These are phyloP conservation scores for Albugo laibachii DNA, from an alignment of 352 stramenopile species.

Conservation along the genomic window DNA sequence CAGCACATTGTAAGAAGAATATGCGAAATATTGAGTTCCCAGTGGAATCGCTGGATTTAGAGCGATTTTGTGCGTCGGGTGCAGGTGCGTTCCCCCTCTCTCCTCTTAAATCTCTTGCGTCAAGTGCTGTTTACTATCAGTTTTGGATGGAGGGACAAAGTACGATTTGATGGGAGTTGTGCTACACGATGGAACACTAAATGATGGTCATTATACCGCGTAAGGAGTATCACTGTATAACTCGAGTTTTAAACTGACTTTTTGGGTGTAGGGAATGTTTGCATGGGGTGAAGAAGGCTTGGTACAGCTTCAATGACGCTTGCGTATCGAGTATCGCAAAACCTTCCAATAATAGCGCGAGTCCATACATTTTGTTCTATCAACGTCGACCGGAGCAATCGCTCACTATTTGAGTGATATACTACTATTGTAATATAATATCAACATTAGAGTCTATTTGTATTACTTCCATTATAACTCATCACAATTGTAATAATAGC, in stretches of 20 bases:
- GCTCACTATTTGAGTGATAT: conserved; percentile 36
- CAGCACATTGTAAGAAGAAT: conserved; percentile 58
- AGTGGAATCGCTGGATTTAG: conserved; percentile 29
- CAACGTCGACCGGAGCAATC: conserved; percentile 30
- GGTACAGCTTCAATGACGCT: conserved; percentile 66
- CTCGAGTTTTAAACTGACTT: too few relatives aligned
- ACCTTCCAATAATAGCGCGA: conserved; percentile 32
- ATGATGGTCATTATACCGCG: conserved; percentile 73
- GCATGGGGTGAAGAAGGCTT: conserved; percentile 44
- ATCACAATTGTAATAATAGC: too few relatives aligned
- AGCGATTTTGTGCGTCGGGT: conserved; percentile 42
- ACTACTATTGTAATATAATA: not conserved
- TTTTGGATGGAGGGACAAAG: conserved; percentile 9
- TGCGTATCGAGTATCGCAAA: conserved; percentile 46
- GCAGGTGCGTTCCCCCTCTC: conserved; percentile 7
- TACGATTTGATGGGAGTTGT: conserved; percentile 69
- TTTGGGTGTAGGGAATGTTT: conserved; percentile 24
- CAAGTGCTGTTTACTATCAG: too few relatives aligned
- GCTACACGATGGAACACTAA: conserved; percentile 55
- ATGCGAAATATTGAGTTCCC: conserved; percentile 44
- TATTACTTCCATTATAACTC: too few relatives aligned
- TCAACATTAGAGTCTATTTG: too few relatives aligned
- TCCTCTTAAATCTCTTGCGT: too few relatives aligned
- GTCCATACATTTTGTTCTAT: conserved; percentile 70
- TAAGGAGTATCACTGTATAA: conserved; percentile 10